Evolutionary conservation across 1,139 yeast species (phyloP), one percentile per base, ranked within the genome.

Genomic region (Hyphopichia burtonii): DNA sequence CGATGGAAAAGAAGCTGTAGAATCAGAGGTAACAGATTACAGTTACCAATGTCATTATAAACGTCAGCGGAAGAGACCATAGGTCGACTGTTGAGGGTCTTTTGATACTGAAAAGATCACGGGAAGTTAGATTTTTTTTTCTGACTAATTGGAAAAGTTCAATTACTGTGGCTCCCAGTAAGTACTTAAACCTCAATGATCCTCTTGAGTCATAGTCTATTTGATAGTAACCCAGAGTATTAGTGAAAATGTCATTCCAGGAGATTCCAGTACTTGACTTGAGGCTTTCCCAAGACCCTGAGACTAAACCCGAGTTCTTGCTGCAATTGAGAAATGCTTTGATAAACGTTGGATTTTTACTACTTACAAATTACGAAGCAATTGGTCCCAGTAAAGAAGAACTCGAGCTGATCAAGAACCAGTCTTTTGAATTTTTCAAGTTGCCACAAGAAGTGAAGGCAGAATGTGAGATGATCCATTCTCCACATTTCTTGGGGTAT

Each of bases 401-500:
- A 32, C 70, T 82, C 28, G 58, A 54, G 9, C 55, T 57, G 3
- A 65, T 83, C 38, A 69, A 71, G 48, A 53, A 53, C 2, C 67
- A 78, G 45, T 65, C 85, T 0, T 55, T 66, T 3, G 58, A 67
- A n/a, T 76, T 80, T 50, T 83, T 83, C 53, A 70, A 65, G 0
- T 64, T 82, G 30, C 85, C 86, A 0, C 65, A 67, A 7, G 65
- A 69, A 11, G 78, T 74, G 46, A 83, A 83, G 57, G 54, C 66
- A 43, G 68, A 65, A 31, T 66, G 80, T 40, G 83, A 79, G 40
- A 83, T 83, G 87, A 69, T 76, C 37, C 65, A 80, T 44, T 78
- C 80, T 34, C 83, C 81, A 12, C 88, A 83, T 53, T 82, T 83
- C 55, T 67, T 83, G 41, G 90, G 90, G 1, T 83, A 83, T 56